Conservation (phyloP, 78 protist genomes). For the Cavenderia fasciculata region DNA sequence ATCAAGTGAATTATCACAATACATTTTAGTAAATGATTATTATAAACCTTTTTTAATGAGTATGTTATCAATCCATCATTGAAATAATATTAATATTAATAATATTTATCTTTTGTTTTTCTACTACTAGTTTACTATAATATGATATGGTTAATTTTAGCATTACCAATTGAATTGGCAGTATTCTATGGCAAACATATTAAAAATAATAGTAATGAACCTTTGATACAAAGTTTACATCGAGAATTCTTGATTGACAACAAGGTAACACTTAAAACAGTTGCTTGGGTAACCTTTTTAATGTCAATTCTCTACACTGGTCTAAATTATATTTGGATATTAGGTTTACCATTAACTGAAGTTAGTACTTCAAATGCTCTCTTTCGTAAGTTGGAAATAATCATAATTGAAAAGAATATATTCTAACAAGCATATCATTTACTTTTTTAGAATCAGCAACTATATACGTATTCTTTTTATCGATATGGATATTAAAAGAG, state of each 20-base stretch:
- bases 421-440: neutral
- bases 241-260: neutral
- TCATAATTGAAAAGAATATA: no score
- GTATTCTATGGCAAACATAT: neutral
- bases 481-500: constrained; percentile 28
- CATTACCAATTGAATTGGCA: constrained; percentile 4
- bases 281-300: neutral
- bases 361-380: constrained; percentile 8
- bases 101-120: neutral
- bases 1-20: constrained; percentile 1
- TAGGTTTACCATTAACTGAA: constrained; percentile 18
- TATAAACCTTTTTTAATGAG: constrained; percentile 8
- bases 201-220: neutral
- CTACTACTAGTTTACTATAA: constrained; percentile 24
- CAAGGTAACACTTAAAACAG: neutral
- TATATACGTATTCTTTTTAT: constrained; percentile 4
- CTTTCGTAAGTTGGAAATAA: no score
- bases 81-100: neutral
- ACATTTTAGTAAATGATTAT: neutral
- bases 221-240: neutral
- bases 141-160: neutral
- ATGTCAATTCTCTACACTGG: neutral
- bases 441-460: neutral
- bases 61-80: neutral
- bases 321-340: constrained; percentile 1